A percentile compares a stretch with the other conserved stretches of the same genome.
Evolutionary conservation across 768 basidiomycete genomes (phyloP).

Genomic region (Imleria badia): DNA sequence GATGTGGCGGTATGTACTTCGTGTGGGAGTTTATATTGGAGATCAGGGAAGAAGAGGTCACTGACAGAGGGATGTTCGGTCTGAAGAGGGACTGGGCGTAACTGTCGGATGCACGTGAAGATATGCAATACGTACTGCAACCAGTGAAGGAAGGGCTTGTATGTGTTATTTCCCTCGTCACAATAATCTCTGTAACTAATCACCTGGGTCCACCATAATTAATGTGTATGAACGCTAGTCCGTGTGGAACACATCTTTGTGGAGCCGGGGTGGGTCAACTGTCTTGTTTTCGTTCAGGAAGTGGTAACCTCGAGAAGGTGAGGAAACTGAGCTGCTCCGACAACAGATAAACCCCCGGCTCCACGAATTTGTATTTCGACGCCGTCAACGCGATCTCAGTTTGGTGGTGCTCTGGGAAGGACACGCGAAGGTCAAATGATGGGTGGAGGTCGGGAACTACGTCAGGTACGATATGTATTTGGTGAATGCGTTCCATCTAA

Average conservation of each 20-base stretch:
- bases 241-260: conserved; percentile 76
- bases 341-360: conserved; percentile 67
- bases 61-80: conserved; percentile 80
- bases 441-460: conserved; percentile 71
- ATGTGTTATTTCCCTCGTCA: conserved; percentile 62
- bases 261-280: conserved; percentile 57
- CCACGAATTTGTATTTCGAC: conserved; percentile 43
- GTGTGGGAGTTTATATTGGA: conserved; percentile 55
- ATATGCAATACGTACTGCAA: conserved; percentile 54
- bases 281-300: conserved; percentile 47
- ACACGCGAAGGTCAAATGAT: conserved; percentile 70
- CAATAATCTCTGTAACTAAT: conserved; percentile 27
- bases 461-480: conserved; percentile 92
- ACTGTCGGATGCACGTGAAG: not conserved
- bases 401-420: conserved; percentile 43
- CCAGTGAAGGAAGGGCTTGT: conserved; percentile 81
- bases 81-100: conserved; percentile 36
- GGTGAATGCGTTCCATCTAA: conserved; percentile 90
- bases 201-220: conserved; percentile 85
- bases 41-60: conserved; percentile 43
- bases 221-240: conserved; percentile 84
- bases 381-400: conserved; percentile 20
- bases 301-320: not conserved
- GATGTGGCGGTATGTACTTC: conserved; percentile 87
- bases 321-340: conserved; percentile 61